Evolutionary conservation across 2,329 filamentous ascomycete genomes (phyloP), one percentile per base, ranked within the genome.

Genomic region (Fusarium incarnatum): DNA sequence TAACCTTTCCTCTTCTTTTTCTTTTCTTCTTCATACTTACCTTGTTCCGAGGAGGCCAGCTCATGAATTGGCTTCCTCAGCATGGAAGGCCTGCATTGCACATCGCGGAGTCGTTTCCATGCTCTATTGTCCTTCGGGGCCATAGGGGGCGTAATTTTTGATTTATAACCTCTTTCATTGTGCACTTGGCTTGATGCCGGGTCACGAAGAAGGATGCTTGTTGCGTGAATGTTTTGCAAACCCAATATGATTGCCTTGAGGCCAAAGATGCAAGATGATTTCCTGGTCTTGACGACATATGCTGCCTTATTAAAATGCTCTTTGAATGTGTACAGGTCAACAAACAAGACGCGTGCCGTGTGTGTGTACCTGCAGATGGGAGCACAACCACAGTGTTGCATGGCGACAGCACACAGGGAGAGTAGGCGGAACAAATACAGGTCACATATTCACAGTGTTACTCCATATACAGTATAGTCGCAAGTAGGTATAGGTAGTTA

Each of bases 91-190:
- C 84, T 86, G 83, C 84, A 86, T 86, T 84, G 84, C 84, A 86
- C 84, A 84, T 75, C 83, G 84, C 81, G 84, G 84, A 79, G 83
- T 83, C 79, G 77, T 81, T 80, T 53, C 49, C 77, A 76, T 74
- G 71, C 80, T 85, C 79, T 79, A 85, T 84, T 85, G 83, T 83
- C 83, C 82, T 85, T 85, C 82, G 84, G 82, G 83, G 82, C 83
- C 83, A 83, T 85, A 79, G 81, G 79, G 78, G 80, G 81, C 80
- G 83, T 45, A 86, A 86, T 85, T 86, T 86, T 86, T 85, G 83
- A 81, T 86, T 76, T 56, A 63, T 47, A 42, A 41, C 18, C 32
- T 20, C 73, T 85, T 85, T 85, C 83, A 80, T 84, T 81, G 65
- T 82, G 79, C 27, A 40, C 73, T 64, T 60, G 70, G 79, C 80